Base-by-base conservation (phyloP, 306 rosid species). In the Rosa chinensis region DNA sequence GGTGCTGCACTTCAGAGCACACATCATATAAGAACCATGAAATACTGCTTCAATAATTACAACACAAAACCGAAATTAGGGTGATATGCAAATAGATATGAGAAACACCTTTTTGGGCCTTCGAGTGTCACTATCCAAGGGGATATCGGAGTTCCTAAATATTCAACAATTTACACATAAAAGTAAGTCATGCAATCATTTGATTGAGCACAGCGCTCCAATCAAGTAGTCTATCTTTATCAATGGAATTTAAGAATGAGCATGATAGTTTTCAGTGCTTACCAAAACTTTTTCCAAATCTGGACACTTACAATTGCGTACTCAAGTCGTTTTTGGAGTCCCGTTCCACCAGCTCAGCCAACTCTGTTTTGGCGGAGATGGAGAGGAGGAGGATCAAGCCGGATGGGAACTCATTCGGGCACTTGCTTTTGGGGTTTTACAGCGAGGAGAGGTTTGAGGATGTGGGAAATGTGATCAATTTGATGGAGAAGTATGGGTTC, bases 121-220 rank as follows among this genome's bases (percentile, higher is more conserved):
- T 94, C 98, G 25, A 94, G 79, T 75, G 96, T 90, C 81, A 94
- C 98, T 83, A 94, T 88, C 97, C 98, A 94, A 50, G 98, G 98
- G 43, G 32, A 28, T 28, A 28, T 28, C 1, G 32, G 1, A 28
- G 32, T 28, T 28, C 32, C 32, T 28, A 28, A 28, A 28, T 28
- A 28, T 28, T 28, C 32, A 28, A 1, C 1, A 28, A 28, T 28
- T 28, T 28, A 28, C 32, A 28, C 32, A 28, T 28, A 1, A 28
- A 28, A 28, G 32, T 28, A 28, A 28, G 32, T 28, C 32, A 28
- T 28, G 32, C 32, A 28, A 28, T 28, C 32, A 28, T 28, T 28
- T 28, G 32, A 28, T 28, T 28, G 1, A 28, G 32, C 32, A 28
- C 32, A 28, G 32, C 1, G 32, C 32, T 28, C 32, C 32, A 28